These are phyloP conservation scores for Craspedostauros australis DNA, from an alignment of 108 stramenopile species.

Conservation along the genomic window DNA sequence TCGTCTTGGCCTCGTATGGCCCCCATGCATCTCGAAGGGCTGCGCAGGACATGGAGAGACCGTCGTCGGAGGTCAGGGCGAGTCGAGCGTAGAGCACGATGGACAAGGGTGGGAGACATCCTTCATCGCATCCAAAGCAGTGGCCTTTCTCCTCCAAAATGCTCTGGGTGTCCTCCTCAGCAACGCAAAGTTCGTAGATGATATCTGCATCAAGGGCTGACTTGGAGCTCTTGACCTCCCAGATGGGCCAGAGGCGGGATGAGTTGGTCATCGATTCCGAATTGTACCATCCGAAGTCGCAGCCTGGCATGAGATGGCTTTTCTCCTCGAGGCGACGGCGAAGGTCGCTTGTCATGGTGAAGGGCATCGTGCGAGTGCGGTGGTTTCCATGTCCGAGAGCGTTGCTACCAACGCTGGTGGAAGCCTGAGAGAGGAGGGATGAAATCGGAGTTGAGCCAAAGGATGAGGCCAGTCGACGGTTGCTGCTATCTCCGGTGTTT, in stretches of 20 bases:
- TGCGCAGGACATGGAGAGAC: slow-evolving; percentile 28
- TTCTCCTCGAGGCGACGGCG: background rate
- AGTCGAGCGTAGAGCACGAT: slow-evolving; percentile 35
- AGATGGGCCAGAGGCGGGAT: slow-evolving; percentile 31
- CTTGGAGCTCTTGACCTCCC: slow-evolving; percentile 3
- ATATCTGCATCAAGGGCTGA: slow-evolving; percentile 12
- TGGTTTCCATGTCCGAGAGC: too few species aligned
- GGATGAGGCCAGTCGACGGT: too few species aligned
- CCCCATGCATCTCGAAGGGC: slow-evolving; percentile 25
- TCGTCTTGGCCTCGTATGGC: slow-evolving; percentile 6
- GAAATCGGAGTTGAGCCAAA: too few species aligned
- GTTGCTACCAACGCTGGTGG: too few species aligned
- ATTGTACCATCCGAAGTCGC: slow-evolving; percentile 26
- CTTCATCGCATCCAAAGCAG: slow-evolving; percentile 28
- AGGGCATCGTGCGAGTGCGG: background rate
- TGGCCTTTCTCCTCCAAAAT: slow-evolving; percentile 23
- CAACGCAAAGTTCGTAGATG: slow-evolving; percentile 26
- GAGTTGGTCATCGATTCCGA: background rate
- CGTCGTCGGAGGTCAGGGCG: slow-evolving; percentile 13
- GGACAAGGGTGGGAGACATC: slow-evolving; percentile 36
- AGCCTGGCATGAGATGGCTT: slow-evolving; percentile 5
- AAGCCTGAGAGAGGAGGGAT: too few species aligned
- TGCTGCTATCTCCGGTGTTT: background rate
- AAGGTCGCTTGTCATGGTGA: background rate
- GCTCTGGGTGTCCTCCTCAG: slow-evolving; percentile 30